phyloP scores from a whole-genome alignment of 345 rosid species.

The Salix koriyanagi region DNA sequence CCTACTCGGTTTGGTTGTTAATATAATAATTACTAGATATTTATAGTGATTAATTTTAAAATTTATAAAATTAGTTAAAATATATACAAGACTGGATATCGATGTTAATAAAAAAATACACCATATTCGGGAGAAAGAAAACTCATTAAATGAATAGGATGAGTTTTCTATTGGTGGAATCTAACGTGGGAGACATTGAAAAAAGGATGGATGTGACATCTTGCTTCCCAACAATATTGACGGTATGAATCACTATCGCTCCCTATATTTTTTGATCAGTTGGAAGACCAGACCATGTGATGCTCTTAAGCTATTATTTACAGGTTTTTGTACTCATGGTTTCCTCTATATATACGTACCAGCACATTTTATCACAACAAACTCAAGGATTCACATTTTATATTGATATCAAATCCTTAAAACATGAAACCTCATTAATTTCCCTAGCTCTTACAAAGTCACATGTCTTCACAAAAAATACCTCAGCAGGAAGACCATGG shows the following conservation, averaged over 20 bases:
- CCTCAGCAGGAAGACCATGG: not conserved
- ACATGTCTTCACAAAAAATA: not conserved
- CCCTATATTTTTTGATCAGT: not conserved
- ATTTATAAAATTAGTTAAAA: too few species aligned
- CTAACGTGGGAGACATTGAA: too few species aligned
- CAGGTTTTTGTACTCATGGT: not conserved
- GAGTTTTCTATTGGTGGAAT: too few species aligned
- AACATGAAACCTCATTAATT: not conserved
- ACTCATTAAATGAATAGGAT: too few species aligned
- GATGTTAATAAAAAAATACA: too few species aligned
- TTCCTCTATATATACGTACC: not conserved
- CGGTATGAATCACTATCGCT: not conserved
- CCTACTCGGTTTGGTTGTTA: too few species aligned
- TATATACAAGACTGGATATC: accelerated
- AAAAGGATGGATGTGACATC: not conserved
- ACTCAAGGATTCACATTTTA: not conserved
- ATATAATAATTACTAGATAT: too few species aligned
- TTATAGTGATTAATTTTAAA: too few species aligned
- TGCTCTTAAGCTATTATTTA: not conserved
- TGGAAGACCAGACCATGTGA: conserved; percentile 11
- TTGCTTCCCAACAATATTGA: not conserved
- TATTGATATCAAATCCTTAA: not conserved
- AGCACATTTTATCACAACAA: not conserved
- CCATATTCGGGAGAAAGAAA: too few species aligned
- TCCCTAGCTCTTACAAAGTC: not conserved